phyloP scores from a whole-genome alignment of 495 filamentous ascomycete species.

The Tuber magnatum region DNA sequence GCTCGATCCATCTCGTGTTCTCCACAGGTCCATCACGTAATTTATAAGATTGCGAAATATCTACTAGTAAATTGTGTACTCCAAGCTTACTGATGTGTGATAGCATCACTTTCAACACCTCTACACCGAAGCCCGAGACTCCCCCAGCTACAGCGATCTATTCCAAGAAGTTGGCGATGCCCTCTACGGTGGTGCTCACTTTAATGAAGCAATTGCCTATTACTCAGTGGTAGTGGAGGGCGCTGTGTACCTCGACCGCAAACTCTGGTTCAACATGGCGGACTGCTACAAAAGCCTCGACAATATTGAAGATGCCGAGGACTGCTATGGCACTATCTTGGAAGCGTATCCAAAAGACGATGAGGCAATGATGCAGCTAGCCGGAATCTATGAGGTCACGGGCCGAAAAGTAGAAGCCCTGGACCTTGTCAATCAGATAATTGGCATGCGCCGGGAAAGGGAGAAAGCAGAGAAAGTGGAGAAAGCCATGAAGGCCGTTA shows the following conservation, averaged over 20 bases:
- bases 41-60: not conserved
- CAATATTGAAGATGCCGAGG: slow-evolving; percentile 60
- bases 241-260: slow-evolving; percentile 53
- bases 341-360: slow-evolving; percentile 60
- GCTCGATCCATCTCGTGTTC: slow-evolving; percentile 6
- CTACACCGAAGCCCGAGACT: slow-evolving; percentile 39
- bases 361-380: slow-evolving; percentile 66
- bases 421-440: slow-evolving; percentile 63
- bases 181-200: slow-evolving; percentile 52
- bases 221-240: slow-evolving; percentile 59
- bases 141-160: slow-evolving; percentile 62
- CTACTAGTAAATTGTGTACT: slow-evolving; percentile 2
- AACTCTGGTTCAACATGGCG: slow-evolving; percentile 62
- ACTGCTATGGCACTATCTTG: slow-evolving; percentile 64
- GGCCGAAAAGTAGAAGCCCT: slow-evolving; percentile 64
- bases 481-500: slow-evolving; percentile 19
- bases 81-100: not conserved
- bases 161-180: slow-evolving; percentile 65
- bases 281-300: slow-evolving; percentile 62
- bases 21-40: not conserved
- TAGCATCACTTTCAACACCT: slow-evolving; percentile 48
- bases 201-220: slow-evolving; percentile 63
- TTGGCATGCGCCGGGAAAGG: slow-evolving; percentile 50
- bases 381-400: slow-evolving; percentile 68
- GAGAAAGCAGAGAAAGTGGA: slow-evolving; percentile 45